Evolutionary conservation across 1,139 yeast genomes (phyloP), one percentile per base, ranked within the genome.

Genomic region (Trichomonascaceae sp.): DNA sequence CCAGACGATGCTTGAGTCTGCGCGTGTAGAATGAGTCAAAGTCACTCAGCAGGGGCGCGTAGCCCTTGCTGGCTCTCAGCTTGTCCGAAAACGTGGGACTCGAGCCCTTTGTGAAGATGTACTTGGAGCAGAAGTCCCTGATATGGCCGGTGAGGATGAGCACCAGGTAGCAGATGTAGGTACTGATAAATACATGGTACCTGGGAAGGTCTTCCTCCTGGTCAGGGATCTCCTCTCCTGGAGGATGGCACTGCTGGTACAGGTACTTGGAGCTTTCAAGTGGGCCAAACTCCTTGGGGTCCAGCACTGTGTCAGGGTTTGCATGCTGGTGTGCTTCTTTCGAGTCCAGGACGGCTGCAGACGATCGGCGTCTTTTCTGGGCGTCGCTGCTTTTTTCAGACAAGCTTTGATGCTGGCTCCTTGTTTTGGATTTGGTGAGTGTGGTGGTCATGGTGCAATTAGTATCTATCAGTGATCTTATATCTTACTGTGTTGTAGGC

Each of bases 41-140:
- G 32, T 85, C 92, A 31, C 92, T 81, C 48, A 79, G 81, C 79
- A 95, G 78, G 27, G 99, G 97, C 23, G 98, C 97, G 51, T 82
- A 77, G 1, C 99, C 99, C 53, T 89, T 76, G 42, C 69, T 67
- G 51, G 81, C 92, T 35, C 78, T 62, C 40, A 87, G 66, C 46
- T 81, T 78, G 30, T 33, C 62, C 6, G 30, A 14, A 27, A 28
- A 34, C 11, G 35, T 27, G 11, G n/a, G 13, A n/a, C 28, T 26
- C 4, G 18, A 17, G 9, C 26, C 16, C 5, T 16, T 35, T 16
- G 13, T 20, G 13, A 13, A 13, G 54, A 87, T 78, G 17, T 66
- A 61, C 53, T 79, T 73, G 33, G 93, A 95, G 41, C 84, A 70
- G 53, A 78, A 87, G 59, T 89, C 99, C 46, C 87, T 74, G 27